phyloP scores from a whole-genome alignment of 129 eudicot genomes.

The Artemisia argyi region DNA sequence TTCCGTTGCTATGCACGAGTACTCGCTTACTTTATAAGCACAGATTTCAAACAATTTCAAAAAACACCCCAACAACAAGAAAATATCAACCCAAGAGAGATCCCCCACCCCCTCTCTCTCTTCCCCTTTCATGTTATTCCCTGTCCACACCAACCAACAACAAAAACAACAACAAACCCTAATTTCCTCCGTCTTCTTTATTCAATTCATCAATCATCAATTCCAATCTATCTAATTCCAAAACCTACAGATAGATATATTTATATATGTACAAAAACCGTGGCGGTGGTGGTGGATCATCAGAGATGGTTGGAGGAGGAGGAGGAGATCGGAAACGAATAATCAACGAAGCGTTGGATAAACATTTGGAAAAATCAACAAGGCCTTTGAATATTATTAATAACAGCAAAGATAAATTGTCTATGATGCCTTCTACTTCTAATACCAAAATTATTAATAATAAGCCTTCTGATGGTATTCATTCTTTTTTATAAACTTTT shows the following conservation, averaged over 20 bases:
- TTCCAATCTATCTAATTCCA: too few species aligned
- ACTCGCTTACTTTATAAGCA: too few species aligned
- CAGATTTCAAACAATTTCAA: too few species aligned
- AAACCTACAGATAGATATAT: conserved; percentile 9
- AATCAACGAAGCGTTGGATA: conserved; percentile 67
- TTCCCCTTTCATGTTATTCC: too few species aligned
- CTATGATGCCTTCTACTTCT: conserved; percentile 56
- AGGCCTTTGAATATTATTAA: conserved; percentile 33
- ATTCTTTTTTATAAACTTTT: neutral
- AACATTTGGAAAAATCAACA: conserved; percentile 71
- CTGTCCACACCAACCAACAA: too few species aligned
- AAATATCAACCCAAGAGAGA: too few species aligned
- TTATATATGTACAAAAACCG: conserved; percentile 51
- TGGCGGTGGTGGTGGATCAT: conserved; percentile 41
- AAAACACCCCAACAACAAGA: too few species aligned
- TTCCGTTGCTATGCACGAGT: too few species aligned
- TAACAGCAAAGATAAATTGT: conserved; percentile 40
- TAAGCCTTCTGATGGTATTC: conserved; percentile 52
- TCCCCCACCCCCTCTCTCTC: too few species aligned
- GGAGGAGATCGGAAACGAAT: conserved; percentile 77
- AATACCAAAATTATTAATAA: conserved; percentile 29
- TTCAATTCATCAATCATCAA: too few species aligned
- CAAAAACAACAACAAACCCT: too few species aligned
- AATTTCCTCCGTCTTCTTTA: too few species aligned
- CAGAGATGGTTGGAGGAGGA: conserved; percentile 48